Base-by-base conservation (phyloP, 345 rosid species). In the Cardamine resedifolia region DNA sequence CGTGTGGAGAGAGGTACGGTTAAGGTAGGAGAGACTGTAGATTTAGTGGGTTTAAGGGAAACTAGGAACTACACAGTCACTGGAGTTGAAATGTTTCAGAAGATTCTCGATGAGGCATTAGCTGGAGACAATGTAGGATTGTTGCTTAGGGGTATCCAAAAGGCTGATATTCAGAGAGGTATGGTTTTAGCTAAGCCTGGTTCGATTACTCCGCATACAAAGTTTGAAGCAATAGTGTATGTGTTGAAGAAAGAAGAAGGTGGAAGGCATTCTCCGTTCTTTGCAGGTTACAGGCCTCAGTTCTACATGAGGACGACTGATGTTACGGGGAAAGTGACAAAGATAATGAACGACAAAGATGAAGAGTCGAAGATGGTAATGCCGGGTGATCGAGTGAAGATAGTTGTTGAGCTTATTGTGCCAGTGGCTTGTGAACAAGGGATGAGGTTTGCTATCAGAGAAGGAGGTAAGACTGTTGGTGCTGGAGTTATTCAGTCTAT, bases 221-320 rank as follows among this genome's bases (percentile, higher is more conserved):
- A 96, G 74, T 87, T 92, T 41, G 61, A 44, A 3, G 92, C 95
- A 0, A 82, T 92, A 73, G 95, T 87, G 20, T 92, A 92, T 68
- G 97, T 96, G 66, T 80, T 92, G 92, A 90, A 90, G 95, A 96
- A 96, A 85, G 98, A 92, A 70, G 99, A 96, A 81, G 96, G 97
- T 6, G 97, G 99, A 5, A 86, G 96, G 85, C 97, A 88, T 78
- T 92, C 98, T 0, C 98, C 96, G 0, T 96, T 92, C 66, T 90
- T 96, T 36, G 79, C 95, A 0, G 92, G 97, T 21, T 96, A 92
- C 45, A 86, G 90, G 66, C 98, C 99, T 24, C 98, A 88, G 76
- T 87, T 96, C 74, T 96, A 84, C 86, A 92, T 92, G 98, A 91
- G 98, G 80, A 92, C 96, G 24, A 90, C 96, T 6, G 97, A 90